Conservation (phyloP, 139 green algal species). For the Chlorella sp. region DNA sequence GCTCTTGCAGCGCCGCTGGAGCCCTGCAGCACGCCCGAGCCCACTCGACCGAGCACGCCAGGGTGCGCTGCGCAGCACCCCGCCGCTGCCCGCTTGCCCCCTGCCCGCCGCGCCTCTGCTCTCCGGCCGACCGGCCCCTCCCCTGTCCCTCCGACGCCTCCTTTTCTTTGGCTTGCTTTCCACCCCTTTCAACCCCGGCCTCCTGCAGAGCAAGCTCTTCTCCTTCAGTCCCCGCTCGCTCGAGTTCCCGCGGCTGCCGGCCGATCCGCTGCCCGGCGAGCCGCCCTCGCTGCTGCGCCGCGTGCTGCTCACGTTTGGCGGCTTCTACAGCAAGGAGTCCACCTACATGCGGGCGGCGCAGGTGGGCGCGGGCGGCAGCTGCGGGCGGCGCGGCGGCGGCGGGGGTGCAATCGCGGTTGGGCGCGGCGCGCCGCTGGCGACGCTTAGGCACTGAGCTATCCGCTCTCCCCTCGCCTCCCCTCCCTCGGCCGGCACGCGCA, state of each 20-base stretch:
- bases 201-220: neutral
- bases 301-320: conserved; percentile 38
- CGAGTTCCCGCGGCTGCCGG: conserved; percentile 14
- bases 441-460: neutral
- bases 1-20: too few species aligned
- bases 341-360: conserved; percentile 27
- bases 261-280: neutral
- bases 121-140: too few species aligned
- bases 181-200: too few species aligned
- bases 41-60: too few species aligned
- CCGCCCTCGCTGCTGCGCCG: conserved; percentile 8
- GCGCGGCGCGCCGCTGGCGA: neutral
- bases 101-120: too few species aligned
- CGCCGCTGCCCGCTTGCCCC: too few species aligned
- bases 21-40: too few species aligned
- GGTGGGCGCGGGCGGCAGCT: neutral
- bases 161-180: neutral
- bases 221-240: conserved; percentile 23
- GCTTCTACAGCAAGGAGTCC: conserved; percentile 54
- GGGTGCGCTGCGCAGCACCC: too few species aligned
- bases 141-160: too few species aligned
- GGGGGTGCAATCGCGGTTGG: neutral
- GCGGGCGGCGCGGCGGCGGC: conserved; percentile 6
- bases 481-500: too few species aligned
- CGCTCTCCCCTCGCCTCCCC: neutral